Evolutionary conservation across 225 moss, liverwort and hornwort genomes (phyloP).

Genomic region (Climacium dendroides): DNA sequence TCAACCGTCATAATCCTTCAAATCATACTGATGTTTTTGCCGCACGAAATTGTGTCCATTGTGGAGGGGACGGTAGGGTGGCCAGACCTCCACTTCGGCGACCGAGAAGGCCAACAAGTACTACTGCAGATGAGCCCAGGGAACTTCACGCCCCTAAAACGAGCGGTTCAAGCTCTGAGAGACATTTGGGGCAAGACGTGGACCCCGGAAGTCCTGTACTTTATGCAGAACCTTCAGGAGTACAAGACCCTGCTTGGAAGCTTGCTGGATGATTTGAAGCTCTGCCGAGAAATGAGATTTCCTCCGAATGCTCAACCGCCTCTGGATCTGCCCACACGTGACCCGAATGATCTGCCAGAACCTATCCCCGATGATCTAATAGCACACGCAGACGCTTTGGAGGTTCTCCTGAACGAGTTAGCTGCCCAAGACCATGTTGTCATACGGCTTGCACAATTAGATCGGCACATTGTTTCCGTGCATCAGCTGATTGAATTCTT

Average conservation of each 20-base stretch:
- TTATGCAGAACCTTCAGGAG: background rate
- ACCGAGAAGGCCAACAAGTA: background rate
- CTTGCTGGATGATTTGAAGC: background rate
- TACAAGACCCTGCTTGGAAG: background rate
- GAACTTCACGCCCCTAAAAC: background rate
- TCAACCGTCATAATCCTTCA: background rate
- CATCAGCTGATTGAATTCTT: background rate
- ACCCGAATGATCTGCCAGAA: no score
- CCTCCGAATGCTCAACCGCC: background rate
- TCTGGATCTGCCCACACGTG: background rate
- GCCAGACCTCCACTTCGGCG: background rate
- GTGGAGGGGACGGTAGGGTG: background rate
- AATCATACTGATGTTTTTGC: background rate
- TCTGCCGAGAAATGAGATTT: background rate
- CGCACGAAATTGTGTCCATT: background rate
- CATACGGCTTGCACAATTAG: background rate
- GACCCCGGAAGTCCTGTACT: background rate
- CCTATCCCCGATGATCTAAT: background rate
- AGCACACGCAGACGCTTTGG: background rate
- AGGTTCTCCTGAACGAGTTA: background rate
- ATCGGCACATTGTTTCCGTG: background rate
- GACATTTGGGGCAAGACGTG: background rate
- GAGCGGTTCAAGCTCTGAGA: background rate
- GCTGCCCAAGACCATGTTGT: background rate
- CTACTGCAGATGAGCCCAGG: background rate